These are phyloP conservation scores for Aspergillus intermedius DNA, from an alignment of 2,329 filamentous ascomycete species.

Conservation along the genomic window DNA sequence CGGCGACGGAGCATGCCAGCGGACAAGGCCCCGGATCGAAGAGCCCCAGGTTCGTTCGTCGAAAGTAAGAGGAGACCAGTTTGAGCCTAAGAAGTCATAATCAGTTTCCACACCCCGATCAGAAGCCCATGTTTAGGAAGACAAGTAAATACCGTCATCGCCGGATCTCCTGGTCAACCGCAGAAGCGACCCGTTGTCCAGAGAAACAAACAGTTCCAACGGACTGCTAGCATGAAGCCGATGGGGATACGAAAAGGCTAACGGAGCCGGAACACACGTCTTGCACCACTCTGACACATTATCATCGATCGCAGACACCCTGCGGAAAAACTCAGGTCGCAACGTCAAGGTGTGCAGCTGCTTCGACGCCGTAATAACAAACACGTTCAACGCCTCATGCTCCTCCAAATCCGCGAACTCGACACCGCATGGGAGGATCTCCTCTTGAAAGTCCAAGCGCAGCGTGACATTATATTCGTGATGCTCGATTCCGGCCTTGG, in stretches of 20 bases:
- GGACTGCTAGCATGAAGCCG: constrained; percentile 68
- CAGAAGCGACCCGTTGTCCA: constrained; percentile 45
- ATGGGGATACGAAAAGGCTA: constrained; percentile 73
- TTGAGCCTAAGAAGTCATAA: constrained; percentile 26
- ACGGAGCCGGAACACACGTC: constrained; percentile 62
- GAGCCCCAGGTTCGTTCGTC: constrained; percentile 44
- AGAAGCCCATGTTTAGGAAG: constrained; percentile 4
- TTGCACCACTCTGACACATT: constrained; percentile 72
- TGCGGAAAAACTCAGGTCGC: constrained; percentile 73
- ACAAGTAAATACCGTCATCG: constrained; percentile 40
- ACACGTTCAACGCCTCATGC: constrained; percentile 70
- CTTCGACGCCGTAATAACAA: constrained; percentile 70
- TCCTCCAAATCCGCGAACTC: constrained; percentile 74
- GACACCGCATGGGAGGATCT: constrained; percentile 70
- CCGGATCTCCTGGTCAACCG: constrained; percentile 59
- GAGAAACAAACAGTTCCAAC: constrained; percentile 69
- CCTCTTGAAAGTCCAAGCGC: constrained; percentile 67
- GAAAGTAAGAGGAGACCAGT: constrained; percentile 42
- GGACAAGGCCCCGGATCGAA: constrained; percentile 43
- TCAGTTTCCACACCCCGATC: background rate
- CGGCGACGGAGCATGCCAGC: constrained; percentile 38
- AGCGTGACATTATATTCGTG: constrained; percentile 67
- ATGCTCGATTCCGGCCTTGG: constrained; percentile 56
- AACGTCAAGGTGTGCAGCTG: constrained; percentile 80
- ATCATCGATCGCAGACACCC: constrained; percentile 61